phyloP scores from a whole-genome alignment of 1,284 basidiomycete species.

The Anthracocystis panici-leucophaei region DNA sequence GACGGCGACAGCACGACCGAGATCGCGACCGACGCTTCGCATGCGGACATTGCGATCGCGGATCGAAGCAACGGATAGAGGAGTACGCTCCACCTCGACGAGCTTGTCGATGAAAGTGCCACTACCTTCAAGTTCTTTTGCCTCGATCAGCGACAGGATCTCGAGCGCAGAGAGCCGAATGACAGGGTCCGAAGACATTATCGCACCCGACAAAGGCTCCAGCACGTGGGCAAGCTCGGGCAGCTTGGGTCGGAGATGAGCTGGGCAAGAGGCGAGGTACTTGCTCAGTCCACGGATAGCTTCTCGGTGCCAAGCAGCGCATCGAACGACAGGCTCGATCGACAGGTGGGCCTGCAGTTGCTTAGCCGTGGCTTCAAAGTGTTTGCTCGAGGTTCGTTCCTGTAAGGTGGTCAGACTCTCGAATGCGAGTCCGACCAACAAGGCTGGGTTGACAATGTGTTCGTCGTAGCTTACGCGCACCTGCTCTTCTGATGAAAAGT shows the following conservation, averaged over 20 bases:
- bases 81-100: constrained; percentile 58
- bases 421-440: constrained; percentile 39
- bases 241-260: constrained; percentile 27
- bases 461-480: constrained; percentile 32
- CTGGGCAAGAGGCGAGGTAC: constrained; percentile 33
- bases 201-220: constrained; percentile 26
- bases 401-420: constrained; percentile 44
- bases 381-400: constrained; percentile 25
- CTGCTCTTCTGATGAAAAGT: constrained; percentile 24
- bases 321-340: constrained; percentile 24
- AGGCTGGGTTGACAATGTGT: constrained; percentile 36
- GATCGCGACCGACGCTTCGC: constrained; percentile 59
- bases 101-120: constrained; percentile 38
- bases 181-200: constrained; percentile 55
- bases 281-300: constrained; percentile 38
- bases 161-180: constrained; percentile 54
- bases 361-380: constrained; percentile 21
- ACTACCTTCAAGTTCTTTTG: constrained; percentile 6
- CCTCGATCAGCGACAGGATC: constrained; percentile 48
- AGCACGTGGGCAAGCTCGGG: constrained; percentile 25
- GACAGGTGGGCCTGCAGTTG: constrained; percentile 29
- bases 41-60: constrained; percentile 65
- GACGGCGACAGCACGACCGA: constrained; percentile 34
- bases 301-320: constrained; percentile 48
- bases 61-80: constrained; percentile 54